These are phyloP conservation scores for Begonia peltatifolia DNA, from an alignment of 306 rosid genomes.

Conservation along the genomic window DNA sequence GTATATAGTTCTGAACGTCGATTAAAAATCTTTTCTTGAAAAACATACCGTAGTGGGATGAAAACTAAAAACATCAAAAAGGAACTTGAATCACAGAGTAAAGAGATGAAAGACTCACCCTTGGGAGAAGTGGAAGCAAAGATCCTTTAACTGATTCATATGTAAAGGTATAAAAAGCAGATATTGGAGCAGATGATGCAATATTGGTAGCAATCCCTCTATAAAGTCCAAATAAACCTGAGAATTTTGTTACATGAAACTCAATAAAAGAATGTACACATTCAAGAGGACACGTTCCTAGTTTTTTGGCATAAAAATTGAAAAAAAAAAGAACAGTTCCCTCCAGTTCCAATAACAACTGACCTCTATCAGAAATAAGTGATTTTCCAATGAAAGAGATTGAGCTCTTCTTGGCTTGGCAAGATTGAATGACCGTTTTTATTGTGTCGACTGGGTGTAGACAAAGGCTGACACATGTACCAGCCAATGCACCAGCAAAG, in stretches of 20 bases:
- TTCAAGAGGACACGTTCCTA: background rate
- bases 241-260: slow-evolving; percentile 11
- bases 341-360: slow-evolving; percentile 12
- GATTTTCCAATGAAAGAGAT: slow-evolving; percentile 63
- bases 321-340: background rate
- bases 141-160: slow-evolving; percentile 86
- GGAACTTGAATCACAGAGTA: background rate
- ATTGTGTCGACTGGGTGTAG: slow-evolving; percentile 90
- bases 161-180: slow-evolving; percentile 84
- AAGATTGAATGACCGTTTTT: slow-evolving; percentile 80
- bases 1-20: too few species aligned
- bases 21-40: too few species aligned
- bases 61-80: background rate
- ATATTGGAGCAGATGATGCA: slow-evolving; percentile 86
- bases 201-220: slow-evolving; percentile 81
- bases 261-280: background rate
- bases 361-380: slow-evolving; percentile 85
- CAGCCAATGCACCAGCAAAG: slow-evolving; percentile 92
- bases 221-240: slow-evolving; percentile 87
- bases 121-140: slow-evolving; percentile 70
- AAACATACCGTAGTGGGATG: too few species aligned
- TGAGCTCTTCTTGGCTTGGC: slow-evolving; percentile 57
- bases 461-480: slow-evolving; percentile 82
- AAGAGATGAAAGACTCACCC: slow-evolving; percentile 27
- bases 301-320: too few species aligned